Conservation (phyloP, 2,329 filamentous ascomycete species). For the Colletotrichum tofieldiae region DNA sequence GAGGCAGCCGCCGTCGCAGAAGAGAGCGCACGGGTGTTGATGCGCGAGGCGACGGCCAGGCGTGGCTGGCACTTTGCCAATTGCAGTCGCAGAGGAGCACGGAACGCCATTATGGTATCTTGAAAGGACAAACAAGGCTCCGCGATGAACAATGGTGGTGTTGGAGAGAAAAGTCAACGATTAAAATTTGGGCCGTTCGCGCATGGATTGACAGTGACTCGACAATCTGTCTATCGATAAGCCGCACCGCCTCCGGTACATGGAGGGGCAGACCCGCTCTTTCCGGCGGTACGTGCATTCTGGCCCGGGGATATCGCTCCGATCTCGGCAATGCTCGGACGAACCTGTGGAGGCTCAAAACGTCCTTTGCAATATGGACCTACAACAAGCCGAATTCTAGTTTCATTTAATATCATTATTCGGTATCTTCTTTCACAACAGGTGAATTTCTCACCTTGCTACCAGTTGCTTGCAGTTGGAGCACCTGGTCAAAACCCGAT, state of each 20-base stretch:
- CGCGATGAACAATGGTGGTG: conserved; percentile 15
- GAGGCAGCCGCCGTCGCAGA: conserved; percentile 55
- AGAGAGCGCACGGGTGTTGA: conserved; percentile 52
- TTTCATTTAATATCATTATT: background rate
- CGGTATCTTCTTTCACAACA: background rate
- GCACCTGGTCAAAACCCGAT: too few relatives aligned
- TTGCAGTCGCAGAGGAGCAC: conserved; percentile 57
- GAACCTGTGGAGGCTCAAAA: background rate
- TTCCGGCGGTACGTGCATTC: background rate
- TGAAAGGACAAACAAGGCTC: conserved; percentile 4
- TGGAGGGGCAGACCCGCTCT: conserved; percentile 16
- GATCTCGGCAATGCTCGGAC: conserved; percentile 20
- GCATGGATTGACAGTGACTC: conserved; percentile 37
- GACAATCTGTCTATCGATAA: conserved; percentile 38
- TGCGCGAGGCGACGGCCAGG: conserved; percentile 46
- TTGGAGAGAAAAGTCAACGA: conserved; percentile 13
- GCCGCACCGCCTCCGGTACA: background rate
- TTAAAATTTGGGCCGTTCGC: conserved; percentile 39
- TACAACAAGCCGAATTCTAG: background rate
- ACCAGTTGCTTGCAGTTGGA: too few relatives aligned
- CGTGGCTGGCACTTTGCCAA: conserved; percentile 49
- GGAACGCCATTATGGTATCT: conserved; percentile 56
- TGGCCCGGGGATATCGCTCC: conserved; percentile 3
- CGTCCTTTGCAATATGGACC: background rate
- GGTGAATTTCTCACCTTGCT: too few relatives aligned